Evolutionary conservation across 768 basidiomycete species (phyloP).

Genomic region (Pleurotus citrinopileatus): DNA sequence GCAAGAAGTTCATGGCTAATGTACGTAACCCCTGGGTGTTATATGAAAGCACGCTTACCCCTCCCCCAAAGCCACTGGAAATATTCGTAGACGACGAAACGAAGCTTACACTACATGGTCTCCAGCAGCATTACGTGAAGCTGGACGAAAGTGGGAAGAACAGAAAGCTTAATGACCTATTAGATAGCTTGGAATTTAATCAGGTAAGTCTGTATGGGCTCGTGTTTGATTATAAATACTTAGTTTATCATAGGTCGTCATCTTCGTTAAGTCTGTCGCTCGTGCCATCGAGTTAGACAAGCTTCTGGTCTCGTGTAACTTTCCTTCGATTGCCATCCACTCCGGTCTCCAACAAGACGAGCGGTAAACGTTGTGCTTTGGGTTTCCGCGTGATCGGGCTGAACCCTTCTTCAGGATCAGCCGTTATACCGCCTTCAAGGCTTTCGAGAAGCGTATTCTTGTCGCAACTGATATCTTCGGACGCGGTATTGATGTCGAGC

Average conservation of each 20-base stretch:
- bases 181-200: constrained; percentile 97
- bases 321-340: constrained; percentile 97
- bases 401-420: constrained; percentile 57
- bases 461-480: constrained; percentile 99
- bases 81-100: constrained; percentile 99
- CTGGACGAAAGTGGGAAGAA: constrained; percentile 95
- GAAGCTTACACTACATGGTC: constrained; percentile 94
- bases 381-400: background rate
- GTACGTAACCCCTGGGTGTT: constrained; percentile 48
- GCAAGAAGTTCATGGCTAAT: constrained; percentile 99
- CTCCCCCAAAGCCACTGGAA: constrained; percentile 77
- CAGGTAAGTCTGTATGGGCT: constrained; percentile 52
- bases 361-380: constrained; percentile 59
- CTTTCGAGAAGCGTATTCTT: constrained; percentile 98
- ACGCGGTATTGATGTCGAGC: constrained; percentile 98
- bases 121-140: constrained; percentile 99
- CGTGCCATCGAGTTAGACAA: constrained; percentile 97
- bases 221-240: background rate
- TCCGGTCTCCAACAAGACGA: constrained; percentile 94
- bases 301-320: constrained; percentile 93
- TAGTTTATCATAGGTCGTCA: constrained; percentile 75
- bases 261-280: constrained; percentile 98
- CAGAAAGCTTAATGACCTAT: constrained; percentile 91
- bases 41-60: background rate
- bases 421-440: constrained; percentile 97